A percentile compares a stretch with the other conserved stretches of the same genome.
Evolutionary conservation across 768 basidiomycete genomes (phyloP).

Genomic region (Austroboletus eburneus): DNA sequence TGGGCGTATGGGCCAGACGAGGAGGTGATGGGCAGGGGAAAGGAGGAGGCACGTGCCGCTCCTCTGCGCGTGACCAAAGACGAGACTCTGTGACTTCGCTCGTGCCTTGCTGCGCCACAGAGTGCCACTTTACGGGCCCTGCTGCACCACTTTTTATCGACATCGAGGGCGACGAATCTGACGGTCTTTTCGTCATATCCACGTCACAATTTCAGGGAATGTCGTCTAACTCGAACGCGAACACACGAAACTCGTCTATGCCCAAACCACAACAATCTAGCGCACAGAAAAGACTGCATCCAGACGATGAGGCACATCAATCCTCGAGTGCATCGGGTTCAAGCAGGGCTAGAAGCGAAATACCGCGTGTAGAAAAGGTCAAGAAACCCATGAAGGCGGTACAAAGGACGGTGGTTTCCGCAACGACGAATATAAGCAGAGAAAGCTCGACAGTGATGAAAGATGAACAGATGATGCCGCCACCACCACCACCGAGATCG

Average conservation of each 20-base stretch:
- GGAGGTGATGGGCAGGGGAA: no score
- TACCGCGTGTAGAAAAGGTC: constrained; percentile 43
- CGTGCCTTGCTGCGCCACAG: no score
- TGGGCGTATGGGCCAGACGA: no score
- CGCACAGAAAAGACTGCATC: constrained; percentile 20
- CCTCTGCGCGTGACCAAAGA: no score
- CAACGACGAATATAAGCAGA: constrained; percentile 4
- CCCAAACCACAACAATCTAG: constrained; percentile 9
- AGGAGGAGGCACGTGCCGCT: no score
- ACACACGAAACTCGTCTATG: constrained; percentile 15
- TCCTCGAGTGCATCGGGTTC: constrained; percentile 28
- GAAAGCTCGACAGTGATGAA: constrained; percentile 13
- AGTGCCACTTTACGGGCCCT: constrained; percentile 36
- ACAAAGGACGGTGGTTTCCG: constrained; percentile 25
- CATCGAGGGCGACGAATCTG: constrained; percentile 61
- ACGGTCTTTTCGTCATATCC: constrained; percentile 73
- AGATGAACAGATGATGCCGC: constrained; percentile 38
- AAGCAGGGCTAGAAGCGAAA: constrained; percentile 27
- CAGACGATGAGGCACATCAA: constrained; percentile 20
- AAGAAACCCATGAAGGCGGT: constrained; percentile 38
- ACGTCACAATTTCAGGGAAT: constrained; percentile 56
- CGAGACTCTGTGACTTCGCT: no score
- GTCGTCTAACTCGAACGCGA: constrained; percentile 14
- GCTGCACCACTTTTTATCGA: constrained; percentile 73
- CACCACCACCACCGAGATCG: constrained; percentile 32